Base-by-base conservation (phyloP, 108 stramenopile species). In the Cylindrotheca fusiformis region DNA sequence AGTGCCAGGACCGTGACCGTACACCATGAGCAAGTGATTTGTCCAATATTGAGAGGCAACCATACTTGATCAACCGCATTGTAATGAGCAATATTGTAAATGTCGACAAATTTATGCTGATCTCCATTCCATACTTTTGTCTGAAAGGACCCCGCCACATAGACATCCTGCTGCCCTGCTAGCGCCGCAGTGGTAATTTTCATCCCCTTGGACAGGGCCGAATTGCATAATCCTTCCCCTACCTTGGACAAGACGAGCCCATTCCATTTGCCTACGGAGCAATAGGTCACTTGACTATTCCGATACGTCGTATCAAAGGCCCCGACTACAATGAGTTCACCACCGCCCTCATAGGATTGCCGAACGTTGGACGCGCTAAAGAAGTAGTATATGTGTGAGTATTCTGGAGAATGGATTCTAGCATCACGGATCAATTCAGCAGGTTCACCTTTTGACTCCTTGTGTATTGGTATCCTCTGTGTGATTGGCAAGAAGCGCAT, bases 61-160 rank as follows among this genome's bases (percentile, higher is more conserved):
- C 94, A 97, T 14, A 91, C 85, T 56, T 94, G 78, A 27, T 88
- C 79, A 3, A 81, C 73, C 3, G 88, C 78, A 69, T 95, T 89
- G 69, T 83, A 93, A 58, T 91, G 87, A 14, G 95, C 96, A 67
- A 97, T 89, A 60, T 97, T 94, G 80, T 78, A 91, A 56, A 97
- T 93, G 58, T 88, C 88, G 63, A 95, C 95, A 76, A 97, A 97
- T 51, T 88, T 87, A 53, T 89, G 84, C 25, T 78, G 79, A 32
- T 93, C 81, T 19, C 95, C 96, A 68, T 89, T 95, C 96, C 96
- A 97, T 4, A 96, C 96, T 59, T 93, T 91, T 32, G 93, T 95
- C 60, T 92, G 82, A 71, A 97, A 97, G 19, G 93, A 90, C 5
- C 95, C 93, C 21, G 89, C 93, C 47, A 90, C 91, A 59, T 79